These are phyloP conservation scores for Emmonsiellopsis sp. DNA, from an alignment of 2,329 filamentous ascomycete genomes.

Conservation along the genomic window DNA sequence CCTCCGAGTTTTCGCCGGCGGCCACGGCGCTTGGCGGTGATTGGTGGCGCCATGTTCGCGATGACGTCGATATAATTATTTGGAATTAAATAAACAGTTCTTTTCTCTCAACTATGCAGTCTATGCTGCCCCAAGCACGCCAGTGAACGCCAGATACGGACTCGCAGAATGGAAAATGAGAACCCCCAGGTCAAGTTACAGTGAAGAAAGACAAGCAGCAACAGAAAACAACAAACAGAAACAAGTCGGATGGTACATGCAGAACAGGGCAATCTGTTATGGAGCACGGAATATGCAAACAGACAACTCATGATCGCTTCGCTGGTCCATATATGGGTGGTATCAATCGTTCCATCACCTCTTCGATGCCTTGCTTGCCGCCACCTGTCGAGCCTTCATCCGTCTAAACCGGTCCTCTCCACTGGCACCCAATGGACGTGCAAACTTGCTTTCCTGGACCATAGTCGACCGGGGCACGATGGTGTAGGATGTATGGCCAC, in stretches of 20 bases:
- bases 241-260: no score
- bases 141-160: no score
- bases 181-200: no score
- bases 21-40: background rate
- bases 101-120: background rate
- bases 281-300: no score
- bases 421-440: conserved; percentile 37
- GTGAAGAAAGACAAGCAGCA: background rate
- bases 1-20: background rate
- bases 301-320: background rate
- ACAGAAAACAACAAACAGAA: no score
- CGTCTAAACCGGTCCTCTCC: conserved; percentile 41
- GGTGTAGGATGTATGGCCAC: conserved; percentile 52
- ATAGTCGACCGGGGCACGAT: conserved; percentile 53
- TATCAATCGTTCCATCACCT: conserved; percentile 15
- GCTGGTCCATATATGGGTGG: background rate
- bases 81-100: background rate
- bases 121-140: no score
- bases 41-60: no score
- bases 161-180: no score
- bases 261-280: no score
- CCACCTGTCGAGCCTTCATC: conserved; percentile 41
- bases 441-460: conserved; percentile 36
- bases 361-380: conserved; percentile 31
- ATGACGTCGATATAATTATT: background rate